phyloP scores from a whole-genome alignment of 2,329 filamentous ascomycete species.

The Stemphylium beticola region DNA sequence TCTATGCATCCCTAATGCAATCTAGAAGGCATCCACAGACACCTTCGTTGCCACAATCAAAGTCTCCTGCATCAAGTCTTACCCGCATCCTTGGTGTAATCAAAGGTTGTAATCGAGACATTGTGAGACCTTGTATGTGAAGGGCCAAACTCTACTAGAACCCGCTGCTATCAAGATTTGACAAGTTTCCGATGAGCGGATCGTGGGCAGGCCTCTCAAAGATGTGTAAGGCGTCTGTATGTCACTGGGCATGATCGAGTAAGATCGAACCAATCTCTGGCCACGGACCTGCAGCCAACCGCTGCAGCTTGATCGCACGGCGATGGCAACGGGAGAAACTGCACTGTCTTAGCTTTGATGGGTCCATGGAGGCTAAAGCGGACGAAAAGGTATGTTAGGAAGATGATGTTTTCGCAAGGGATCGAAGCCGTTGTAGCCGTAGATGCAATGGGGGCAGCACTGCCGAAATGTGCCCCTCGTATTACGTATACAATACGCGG shows the following conservation, averaged over 20 bases:
- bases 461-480: neutral
- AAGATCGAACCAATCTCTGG: neutral
- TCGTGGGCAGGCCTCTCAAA: neutral
- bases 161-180: neutral
- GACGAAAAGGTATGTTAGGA: too few relatives aligned
- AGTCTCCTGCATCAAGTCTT: too few relatives aligned
- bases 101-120: neutral
- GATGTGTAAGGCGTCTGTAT: neutral
- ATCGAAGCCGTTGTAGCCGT: neutral
- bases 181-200: neutral
- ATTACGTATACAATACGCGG: neutral
- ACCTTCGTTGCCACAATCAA: too few relatives aligned
- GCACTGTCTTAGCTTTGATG: neutral
- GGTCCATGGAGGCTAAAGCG: too few relatives aligned
- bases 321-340: neutral
- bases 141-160: too few relatives aligned
- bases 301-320: neutral
- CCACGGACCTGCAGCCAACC: neutral
- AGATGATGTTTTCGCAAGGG: neutral
- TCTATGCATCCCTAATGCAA: too few relatives aligned
- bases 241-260: too few relatives aligned
- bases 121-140: too few relatives aligned
- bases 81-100: neutral
- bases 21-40: too few relatives aligned
- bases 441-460: neutral